Evolutionary conservation across 768 basidiomycete species (phyloP), one percentile per base, ranked within the genome.

Genomic region (Termitomyces sp.): DNA sequence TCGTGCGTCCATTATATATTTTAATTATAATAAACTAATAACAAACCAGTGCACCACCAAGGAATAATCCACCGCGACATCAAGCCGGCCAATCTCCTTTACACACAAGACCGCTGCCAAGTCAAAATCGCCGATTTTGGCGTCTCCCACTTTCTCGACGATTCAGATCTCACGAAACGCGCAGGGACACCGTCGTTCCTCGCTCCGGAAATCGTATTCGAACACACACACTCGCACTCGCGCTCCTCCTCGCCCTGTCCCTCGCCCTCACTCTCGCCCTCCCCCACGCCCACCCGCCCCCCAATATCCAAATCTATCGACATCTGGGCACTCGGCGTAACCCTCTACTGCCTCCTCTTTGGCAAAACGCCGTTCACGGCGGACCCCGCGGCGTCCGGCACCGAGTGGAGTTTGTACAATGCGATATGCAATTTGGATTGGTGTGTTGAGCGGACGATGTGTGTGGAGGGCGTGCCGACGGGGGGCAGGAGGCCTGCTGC

Each of bases 61-160:
- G 97, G 96, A 22, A 98, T 99, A 69, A 98, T 99, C 47, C 97
- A 99, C 72, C 91, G 97, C 54, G 97, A 99, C 73, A 98, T 99
- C 76, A 99, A 99, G 68, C 97, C 97, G 25, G 92, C 94, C 43
- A 99, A 99, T 70, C 84, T 99, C 22, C 80, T 99, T 27, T 94
- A 91, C 86, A 89, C 89, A 3, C 79, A 80, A 25, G 90, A 96
- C 73, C 86, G 91, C 50, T 82, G 83, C 56, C 83, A 82, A 54
- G 95, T 98, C 72, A 99, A 99, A 73, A 98, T 99, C 57, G 93
- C 89, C 25, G 97, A 99, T 72, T 98, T 99, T 70, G 97, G 97
- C 50, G 94, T 97, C 50, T 95, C 96, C 15, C 93, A 96, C 67
- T 94, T 96, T 71, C 74, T 90, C 56, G 89, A 94, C 68, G 94